Evolutionary conservation across 768 basidiomycete species (phyloP), one percentile per base, ranked within the genome.

Genomic region (Baorangia bicolor): DNA sequence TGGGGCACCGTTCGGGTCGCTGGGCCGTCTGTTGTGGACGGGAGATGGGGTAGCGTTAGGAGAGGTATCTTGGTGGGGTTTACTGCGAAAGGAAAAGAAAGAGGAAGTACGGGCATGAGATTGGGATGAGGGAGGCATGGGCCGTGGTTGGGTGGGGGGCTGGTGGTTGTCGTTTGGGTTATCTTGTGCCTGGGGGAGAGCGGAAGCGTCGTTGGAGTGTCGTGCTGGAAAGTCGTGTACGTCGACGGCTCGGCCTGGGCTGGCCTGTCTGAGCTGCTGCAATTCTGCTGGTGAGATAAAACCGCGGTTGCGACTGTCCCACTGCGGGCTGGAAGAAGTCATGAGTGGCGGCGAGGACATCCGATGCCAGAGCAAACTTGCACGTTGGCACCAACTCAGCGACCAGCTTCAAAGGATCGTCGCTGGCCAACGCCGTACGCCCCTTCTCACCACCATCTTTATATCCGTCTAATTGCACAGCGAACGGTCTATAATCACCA

Each of bases 61-160:
- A 43, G 68, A 47, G 28, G 50, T 1, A 8, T 66, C 64, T 20
- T 55, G 63, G 38, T 61, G 61, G 9, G 72, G 70, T 56, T 74
- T 81, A 59, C 64, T 75, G 58, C 77, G 77, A 68, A 87, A 85
- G 18, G 83, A 81, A 69, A 87, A 87, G 75, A 86, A 84, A 27
- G 86, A 87, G 8, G 81, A 72, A n/a, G 84, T 77, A 38, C 85
- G 82, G 34, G 78, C 62, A 65, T 86, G 85, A 14, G 71, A 55
- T 33, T 64, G 65, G 14, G 67, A 52, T 45, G 55, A 37, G 12
- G 63, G 49, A 13, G 66, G 57, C 65, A 64, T 72, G 55, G 70
- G 49, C 45, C 62, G 65, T 58, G 65, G 66, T 51, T 71, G 65
- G 47, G 46, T 47, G 51, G 59, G 9, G 49, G 55, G 60, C 34